Evolutionary conservation across 169 alveolate genomes (phyloP).

Genomic region (Amoebophrya sp.): DNA sequence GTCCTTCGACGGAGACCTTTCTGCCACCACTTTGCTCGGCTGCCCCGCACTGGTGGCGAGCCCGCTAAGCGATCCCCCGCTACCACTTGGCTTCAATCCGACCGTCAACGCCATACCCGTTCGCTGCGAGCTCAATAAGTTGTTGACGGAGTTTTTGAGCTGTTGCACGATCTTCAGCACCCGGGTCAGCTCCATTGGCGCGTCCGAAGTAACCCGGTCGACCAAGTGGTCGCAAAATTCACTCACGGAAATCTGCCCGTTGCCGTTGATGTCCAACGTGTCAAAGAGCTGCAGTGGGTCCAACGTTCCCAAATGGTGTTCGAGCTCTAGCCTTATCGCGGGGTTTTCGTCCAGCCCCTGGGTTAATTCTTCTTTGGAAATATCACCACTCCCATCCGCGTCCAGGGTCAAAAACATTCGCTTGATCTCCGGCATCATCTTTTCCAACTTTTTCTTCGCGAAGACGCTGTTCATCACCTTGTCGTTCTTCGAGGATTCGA

Average conservation of each 20-base stretch:
- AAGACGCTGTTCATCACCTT: background rate
- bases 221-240: background rate
- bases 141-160: background rate
- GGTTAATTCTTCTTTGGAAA: background rate
- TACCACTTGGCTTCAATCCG: background rate
- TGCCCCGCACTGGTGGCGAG: too few relatives aligned
- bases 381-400: background rate
- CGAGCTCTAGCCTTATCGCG: background rate
- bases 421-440: constrained; percentile 8
- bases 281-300: background rate
- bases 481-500: background rate
- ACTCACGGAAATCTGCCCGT: background rate
- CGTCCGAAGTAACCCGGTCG: background rate
- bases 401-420: background rate
- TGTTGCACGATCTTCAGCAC: background rate
- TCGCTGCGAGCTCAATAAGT: background rate
- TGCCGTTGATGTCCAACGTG: background rate
- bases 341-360: background rate
- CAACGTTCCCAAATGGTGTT: background rate
- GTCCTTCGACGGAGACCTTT: too few relatives aligned
- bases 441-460: background rate
- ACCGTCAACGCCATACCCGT: background rate
- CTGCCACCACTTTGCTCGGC: too few relatives aligned
- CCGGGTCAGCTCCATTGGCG: background rate
- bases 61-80: too few relatives aligned